Conservation (phyloP, 2,329 filamentous ascomycete species). For the Mycosphaerella sp. region DNA sequence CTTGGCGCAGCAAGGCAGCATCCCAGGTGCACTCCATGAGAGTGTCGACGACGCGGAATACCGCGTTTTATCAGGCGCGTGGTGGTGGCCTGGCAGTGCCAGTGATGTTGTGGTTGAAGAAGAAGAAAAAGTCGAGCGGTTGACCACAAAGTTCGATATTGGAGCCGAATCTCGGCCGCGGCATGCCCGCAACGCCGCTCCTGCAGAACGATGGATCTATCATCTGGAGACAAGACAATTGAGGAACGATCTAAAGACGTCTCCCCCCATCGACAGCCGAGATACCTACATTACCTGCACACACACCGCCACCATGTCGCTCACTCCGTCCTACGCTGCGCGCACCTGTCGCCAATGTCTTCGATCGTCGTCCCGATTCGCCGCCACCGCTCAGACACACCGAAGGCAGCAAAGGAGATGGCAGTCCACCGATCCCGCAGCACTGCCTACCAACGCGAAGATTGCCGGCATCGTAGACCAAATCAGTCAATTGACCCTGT, state of each 20-base stretch:
- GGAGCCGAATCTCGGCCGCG: too few relatives aligned
- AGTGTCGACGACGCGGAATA: neutral
- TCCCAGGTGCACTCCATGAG: conserved; percentile 32
- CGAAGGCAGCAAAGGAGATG: conserved; percentile 56
- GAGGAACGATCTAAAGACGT: too few relatives aligned
- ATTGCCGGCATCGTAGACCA: conserved; percentile 93
- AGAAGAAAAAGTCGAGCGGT: too few relatives aligned
- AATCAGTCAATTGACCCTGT: conserved; percentile 93
- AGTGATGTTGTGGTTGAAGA: neutral
- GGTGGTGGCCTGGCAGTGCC: neutral
- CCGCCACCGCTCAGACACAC: conserved; percentile 21
- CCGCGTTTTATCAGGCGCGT: neutral
- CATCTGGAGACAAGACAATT: too few relatives aligned
- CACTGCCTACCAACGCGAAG: conserved; percentile 65
- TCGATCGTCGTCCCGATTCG: conserved; percentile 27
- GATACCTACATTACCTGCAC: neutral
- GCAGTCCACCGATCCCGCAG: conserved; percentile 69
- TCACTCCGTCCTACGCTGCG: conserved; percentile 39
- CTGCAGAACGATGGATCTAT: too few relatives aligned
- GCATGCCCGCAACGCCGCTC: too few relatives aligned
- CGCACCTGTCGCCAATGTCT: conserved; percentile 39
- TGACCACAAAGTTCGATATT: too few relatives aligned
- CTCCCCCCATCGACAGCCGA: too few relatives aligned
- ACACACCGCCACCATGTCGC: conserved; percentile 36
- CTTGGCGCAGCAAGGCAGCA: conserved; percentile 24